Base-by-base conservation (phyloP, 495 filamentous ascomycete species). In the Geopyxis carbonaria region DNA sequence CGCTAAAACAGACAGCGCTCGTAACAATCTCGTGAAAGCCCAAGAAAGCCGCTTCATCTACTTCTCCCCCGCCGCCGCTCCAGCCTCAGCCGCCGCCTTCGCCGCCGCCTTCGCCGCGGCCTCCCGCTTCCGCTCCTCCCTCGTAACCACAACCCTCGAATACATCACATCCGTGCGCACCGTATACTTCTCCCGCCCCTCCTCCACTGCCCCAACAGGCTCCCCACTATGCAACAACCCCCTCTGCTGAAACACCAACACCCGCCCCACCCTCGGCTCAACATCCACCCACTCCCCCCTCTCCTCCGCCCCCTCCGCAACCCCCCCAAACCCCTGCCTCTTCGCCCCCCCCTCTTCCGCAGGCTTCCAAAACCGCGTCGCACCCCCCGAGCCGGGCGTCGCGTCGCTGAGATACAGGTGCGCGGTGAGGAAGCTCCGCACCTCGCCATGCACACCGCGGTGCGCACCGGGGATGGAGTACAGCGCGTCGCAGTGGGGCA, bases 141-240 rank as follows among this genome's bases (percentile, higher is more conserved):
- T 43, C 42, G 35, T 44, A 22, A 42, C 38, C 21, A 40, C 27
- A 32, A 40, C 40, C 46, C 53, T 57, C 30, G 45, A 30, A 44
- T 70, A 78, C 73, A 77, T 68, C 24, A 78, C 37, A 57, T 78
- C 75, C 24, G 70, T 70, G 40, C 72, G 56, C 52, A 77, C 53
- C 0, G 73, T 76, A 40, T 66, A 65, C 48, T 78, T 77, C 0
- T 61, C 58, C 0, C 75, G 73, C 8, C 50, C 48, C 25, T 59
- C 52, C 0, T 61, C 58, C 0, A 73, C 74, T 9, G 49, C 48
- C 25, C 59, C 52, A 8, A 78, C 71, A 41, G 73, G 66, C 28
- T 70, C 72, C 1, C 74, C 74, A 30, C 62, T 60, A 49, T 77
- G 74, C 36, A 72, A 40, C 13, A 78, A 50, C 37, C 59, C 48